These are phyloP conservation scores for Periglandula ipomoeae DNA, from an alignment of 2,329 filamentous ascomycete species.

Conservation along the genomic window DNA sequence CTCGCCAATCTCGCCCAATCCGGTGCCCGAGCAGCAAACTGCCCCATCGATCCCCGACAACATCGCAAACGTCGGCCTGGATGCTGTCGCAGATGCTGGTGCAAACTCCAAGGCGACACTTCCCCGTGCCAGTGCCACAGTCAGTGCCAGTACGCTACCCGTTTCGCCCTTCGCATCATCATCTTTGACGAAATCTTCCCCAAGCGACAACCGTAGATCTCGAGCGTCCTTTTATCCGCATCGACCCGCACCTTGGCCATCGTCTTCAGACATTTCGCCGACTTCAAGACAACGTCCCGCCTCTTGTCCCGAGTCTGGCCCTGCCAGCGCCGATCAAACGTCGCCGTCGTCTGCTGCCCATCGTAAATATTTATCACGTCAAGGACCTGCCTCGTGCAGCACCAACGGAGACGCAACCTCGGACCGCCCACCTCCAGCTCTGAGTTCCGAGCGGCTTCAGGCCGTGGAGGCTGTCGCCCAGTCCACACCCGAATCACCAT, in stretches of 20 bases:
- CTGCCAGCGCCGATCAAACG: slow-evolving; percentile 13
- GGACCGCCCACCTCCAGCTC: slow-evolving; percentile 21
- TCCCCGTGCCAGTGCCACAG: too few species aligned
- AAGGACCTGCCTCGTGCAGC: slow-evolving; percentile 28
- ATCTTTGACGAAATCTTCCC: slow-evolving; percentile 5
- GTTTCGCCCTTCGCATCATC: neutral
- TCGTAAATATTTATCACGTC: slow-evolving; percentile 26
- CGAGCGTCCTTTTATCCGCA: slow-evolving; percentile 10
- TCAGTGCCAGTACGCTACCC: neutral
- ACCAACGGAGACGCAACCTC: slow-evolving; percentile 25
- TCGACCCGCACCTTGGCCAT: slow-evolving; percentile 3
- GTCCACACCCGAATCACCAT: slow-evolving; percentile 14
- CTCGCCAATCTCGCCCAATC: slow-evolving; percentile 20
- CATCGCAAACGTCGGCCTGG: slow-evolving; percentile 12
- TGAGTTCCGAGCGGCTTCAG: slow-evolving; percentile 24
- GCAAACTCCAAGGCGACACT: slow-evolving; percentile 2
- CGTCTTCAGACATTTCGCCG: slow-evolving; percentile 4
- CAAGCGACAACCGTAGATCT: slow-evolving; percentile 6
- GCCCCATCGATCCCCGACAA: slow-evolving; percentile 12
- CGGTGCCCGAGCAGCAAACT: slow-evolving; percentile 11
- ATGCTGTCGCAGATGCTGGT: slow-evolving; percentile 8
- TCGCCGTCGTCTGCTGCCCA: slow-evolving; percentile 17
- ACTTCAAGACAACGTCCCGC: slow-evolving; percentile 8
- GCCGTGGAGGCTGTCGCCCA: slow-evolving; percentile 16
- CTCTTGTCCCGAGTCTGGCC: slow-evolving; percentile 13